These are phyloP conservation scores for Aureobasidium pullulans DNA, from an alignment of 2,329 filamentous ascomycete species.

Conservation along the genomic window DNA sequence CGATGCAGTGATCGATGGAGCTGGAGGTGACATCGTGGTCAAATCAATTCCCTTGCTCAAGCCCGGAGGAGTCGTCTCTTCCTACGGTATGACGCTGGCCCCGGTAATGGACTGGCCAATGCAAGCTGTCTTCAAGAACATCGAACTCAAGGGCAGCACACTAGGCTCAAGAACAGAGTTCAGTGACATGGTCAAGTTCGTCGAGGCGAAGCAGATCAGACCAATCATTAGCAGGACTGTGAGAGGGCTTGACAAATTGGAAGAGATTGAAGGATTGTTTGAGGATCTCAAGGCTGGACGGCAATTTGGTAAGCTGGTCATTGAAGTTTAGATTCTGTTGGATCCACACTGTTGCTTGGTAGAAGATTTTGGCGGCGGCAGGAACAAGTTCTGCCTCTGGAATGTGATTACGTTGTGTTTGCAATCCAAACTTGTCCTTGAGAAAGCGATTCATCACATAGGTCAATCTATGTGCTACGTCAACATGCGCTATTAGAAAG, in stretches of 20 bases:
- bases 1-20: slow-evolving; percentile 78
- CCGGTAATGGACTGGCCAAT: slow-evolving; percentile 80
- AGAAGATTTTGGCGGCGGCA: too few relatives aligned
- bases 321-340: slow-evolving; percentile 47
- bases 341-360: too few relatives aligned
- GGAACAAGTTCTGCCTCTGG: too few relatives aligned
- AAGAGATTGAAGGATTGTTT: slow-evolving; percentile 66
- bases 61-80: slow-evolving; percentile 65
- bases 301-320: slow-evolving; percentile 84
- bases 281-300: slow-evolving; percentile 71
- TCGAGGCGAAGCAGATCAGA: slow-evolving; percentile 59
- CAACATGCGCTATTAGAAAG: too few relatives aligned
- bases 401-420: too few relatives aligned
- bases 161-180: slow-evolving; percentile 86
- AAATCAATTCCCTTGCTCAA: slow-evolving; percentile 61
- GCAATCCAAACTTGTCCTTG: too few relatives aligned
- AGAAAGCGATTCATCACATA: too few relatives aligned
- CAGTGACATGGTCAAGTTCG: slow-evolving; percentile 72
- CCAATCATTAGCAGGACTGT: slow-evolving; percentile 68
- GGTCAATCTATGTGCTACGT: too few relatives aligned
- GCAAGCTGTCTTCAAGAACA: slow-evolving; percentile 69
- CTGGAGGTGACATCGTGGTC: slow-evolving; percentile 68
- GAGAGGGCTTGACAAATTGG: slow-evolving; percentile 61
- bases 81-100: slow-evolving; percentile 78
- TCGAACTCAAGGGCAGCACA: slow-evolving; percentile 71